Base-by-base conservation (phyloP, 345 rosid species). In the Pelargonium nanum region DNA sequence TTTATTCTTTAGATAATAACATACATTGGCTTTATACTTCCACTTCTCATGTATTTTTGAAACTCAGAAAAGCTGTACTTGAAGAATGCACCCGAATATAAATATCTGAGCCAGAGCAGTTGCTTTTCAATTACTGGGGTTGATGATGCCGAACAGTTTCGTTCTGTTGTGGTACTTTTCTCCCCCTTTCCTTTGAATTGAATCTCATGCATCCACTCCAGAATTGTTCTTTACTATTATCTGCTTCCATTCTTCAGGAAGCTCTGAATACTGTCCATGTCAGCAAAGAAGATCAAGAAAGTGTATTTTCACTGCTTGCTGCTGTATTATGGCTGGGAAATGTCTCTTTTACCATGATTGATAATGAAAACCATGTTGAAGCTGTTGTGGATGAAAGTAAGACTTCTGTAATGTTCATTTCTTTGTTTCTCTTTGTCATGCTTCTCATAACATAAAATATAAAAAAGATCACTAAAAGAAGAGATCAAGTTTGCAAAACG, bases 261-360 rank as follows among this genome's bases (percentile, higher is more conserved):
- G 99, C 99, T 68, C 76, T 93, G 65, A 89, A 93, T 77, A 67
- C 81, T 80, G 99, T 93, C 70, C 99, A 93, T 77, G 88, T 89
- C 62, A 87, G 84, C 84, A 81, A 84, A 80, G 96, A 87, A 75
- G 91, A 93, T 77, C 99, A 93, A 68, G 97, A 93, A 62, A 87
- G 82, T 75, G 94, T 87, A 8, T 93, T 89, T 64, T 86, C 97
- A 61, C 89, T 89, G 96, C 89, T 93, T 69, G 84, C 99, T 69
- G 97, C 99, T 40, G 97, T 93, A n/a, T 59, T 93, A 61, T 93
- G 99, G 97, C 74, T 93, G 58, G 99, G 99, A 80, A 85, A 93
- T 65, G 72, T 87, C 75, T 83, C 90, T 15, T 89, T 93, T 75
- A 65, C 81, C 10, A 56, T 82, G 58, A 78, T 84, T 66, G 99